Conservation (phyloP, 805 yeast genomes). For the Naumovozyma baii region DNA sequence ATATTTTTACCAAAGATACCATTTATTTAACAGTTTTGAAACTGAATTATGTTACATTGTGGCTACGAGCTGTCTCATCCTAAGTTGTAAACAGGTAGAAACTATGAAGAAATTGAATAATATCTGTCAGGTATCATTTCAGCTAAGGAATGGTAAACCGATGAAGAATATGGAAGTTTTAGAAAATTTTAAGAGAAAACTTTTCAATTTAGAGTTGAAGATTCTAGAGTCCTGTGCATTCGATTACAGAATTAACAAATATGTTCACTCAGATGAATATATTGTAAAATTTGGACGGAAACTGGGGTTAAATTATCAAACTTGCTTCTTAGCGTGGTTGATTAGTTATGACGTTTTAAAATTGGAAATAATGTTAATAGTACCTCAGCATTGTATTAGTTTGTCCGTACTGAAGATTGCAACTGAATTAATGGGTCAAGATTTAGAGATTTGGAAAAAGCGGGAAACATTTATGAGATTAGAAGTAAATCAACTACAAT, state of each 20-base stretch:
- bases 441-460: constrained; percentile 15
- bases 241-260: constrained; percentile 56
- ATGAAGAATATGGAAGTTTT: constrained; percentile 24
- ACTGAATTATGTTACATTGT: constrained; percentile 47
- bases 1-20: constrained; percentile 63
- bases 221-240: constrained; percentile 69
- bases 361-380: constrained; percentile 56
- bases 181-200: constrained; percentile 47
- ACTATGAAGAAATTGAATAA: constrained; percentile 68
- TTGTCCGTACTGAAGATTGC: constrained; percentile 57
- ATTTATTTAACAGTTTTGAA: constrained; percentile 53
- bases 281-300: constrained; percentile 52
- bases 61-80: constrained; percentile 57
- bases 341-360: constrained; percentile 63
- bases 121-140: constrained; percentile 36
- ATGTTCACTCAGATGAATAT: constrained; percentile 49
- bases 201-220: constrained; percentile 57
- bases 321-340: constrained; percentile 59
- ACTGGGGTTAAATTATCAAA: constrained; percentile 36
- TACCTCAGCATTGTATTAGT: constrained; percentile 71
- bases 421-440: constrained; percentile 31
- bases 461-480: constrained; percentile 20
- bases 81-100: constrained; percentile 75
- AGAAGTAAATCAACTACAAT: constrained; percentile 26
- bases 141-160: constrained; percentile 20